Evolutionary conservation across 2,329 filamentous ascomycete species (phyloP), one percentile per base, ranked within the genome.

Genomic region (Colletotrichum sp.): DNA sequence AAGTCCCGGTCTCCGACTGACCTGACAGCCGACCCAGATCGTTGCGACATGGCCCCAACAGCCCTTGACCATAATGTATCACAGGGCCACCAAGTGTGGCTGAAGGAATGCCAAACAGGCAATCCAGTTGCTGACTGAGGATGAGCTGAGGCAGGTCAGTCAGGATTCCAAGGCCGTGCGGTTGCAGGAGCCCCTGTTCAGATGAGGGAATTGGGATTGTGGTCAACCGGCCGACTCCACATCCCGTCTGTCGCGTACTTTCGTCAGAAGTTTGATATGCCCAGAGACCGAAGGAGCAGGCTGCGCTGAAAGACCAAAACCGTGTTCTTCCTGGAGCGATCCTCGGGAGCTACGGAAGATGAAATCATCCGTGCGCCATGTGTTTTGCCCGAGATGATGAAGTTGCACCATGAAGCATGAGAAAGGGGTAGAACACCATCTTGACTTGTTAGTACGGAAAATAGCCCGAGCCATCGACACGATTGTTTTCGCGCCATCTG

Each of bases 301-400:
- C 16, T 43, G 36, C 36, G 36, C 38, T 48, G 38, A n/a, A 52
- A 52, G 43, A 13, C n/a, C 43, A 60, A 60, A 28, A 60, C 18
- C 16, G 58, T 26, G 34, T 10, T 55, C 24, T 61, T 18, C 30
- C 36, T 21, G 34, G 10, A 30, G 65, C 28, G 18, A 24, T 61
- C 24, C 32, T 55, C 56, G 34, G 21, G 12, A 32, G 56, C 56
- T 26, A 30, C 43, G 30, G 28, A 34, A 30, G 18, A 30, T 60
- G 43, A 34, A 28, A 13, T 34, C 64, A 58, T 68, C 73, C 64
- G 70, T 76, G 73, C 73, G 64, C 65, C 48, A n/a, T 26, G 18
- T 16, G 36, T 21, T 36, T 36, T 21, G 60, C 48, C 43, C 26
- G 38, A 36, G 34, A 66, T 69, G 55, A 43, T 69, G 55, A 56